Base-by-base conservation (phyloP, 305 asterid genomes). In the Solanum hybrid region DNA sequence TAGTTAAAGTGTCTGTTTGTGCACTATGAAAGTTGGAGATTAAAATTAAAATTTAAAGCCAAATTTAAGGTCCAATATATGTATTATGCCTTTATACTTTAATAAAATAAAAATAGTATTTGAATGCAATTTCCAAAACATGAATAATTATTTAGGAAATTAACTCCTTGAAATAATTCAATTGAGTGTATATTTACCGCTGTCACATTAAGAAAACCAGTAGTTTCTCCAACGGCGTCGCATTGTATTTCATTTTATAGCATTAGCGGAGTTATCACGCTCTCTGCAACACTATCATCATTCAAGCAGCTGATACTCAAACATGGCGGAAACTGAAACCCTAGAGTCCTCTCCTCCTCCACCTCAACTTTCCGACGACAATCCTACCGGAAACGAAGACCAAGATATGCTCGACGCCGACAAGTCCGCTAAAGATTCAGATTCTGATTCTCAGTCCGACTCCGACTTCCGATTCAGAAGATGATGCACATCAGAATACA, bases 391-490 rank as follows among this genome's bases (percentile, higher is more conserved):
- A 27, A 84, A 81, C 37, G 92, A 90, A n/a, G 96, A 93, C 87
- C 94, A 89, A 36, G 32, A 91, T 78, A 96, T 95, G 97, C 91
- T 91, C 13, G 98, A 93, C 37, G 94, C 93, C 73, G 90, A 70
- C 61, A 94, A 91, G 92, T 93, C 96, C 81, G 90, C 89, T 10
- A 91, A 90, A 29, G 89, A 51, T 88, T 92, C 94, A 27, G 95
- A 90, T 70, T 91, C 95, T 33, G 96, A 90, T 1, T 92, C 95
- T 3, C 93, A 91, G 24, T 90, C 97, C 72, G 94, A 90, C 88
- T 93, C 96, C 10, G 94, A 90, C 88, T 92, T 96, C 97, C n/a
- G 97, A 94, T 73, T 91, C 91, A 65, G 95, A 94, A 88, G 94
- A 94, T 89, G 98, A 96, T 80, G 94, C 94, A 7, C 94, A 92